phyloP scores from a whole-genome alignment of 164 flowering plant genomes.

The Aristolochia contorta region DNA sequence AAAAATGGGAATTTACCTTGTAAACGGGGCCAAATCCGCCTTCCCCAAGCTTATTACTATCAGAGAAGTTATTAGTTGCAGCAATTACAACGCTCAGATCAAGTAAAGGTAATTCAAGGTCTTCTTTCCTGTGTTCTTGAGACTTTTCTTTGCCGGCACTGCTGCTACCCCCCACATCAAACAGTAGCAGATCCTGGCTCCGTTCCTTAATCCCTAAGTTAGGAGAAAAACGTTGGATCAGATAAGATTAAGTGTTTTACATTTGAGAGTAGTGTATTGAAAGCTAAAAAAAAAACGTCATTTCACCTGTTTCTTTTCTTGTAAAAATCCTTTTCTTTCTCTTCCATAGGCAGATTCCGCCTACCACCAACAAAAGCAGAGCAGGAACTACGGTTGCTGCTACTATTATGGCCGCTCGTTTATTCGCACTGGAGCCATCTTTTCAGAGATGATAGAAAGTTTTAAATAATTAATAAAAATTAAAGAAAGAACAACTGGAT shows the following conservation, averaged over 20 bases:
- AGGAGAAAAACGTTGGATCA: not conserved
- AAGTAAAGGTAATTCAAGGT: constrained; percentile 10
- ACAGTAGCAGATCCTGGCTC: constrained; percentile 1
- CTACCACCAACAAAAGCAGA: not conserved
- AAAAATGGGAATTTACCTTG: constrained; percentile 19
- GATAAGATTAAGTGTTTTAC: not conserved
- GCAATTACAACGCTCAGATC: constrained; percentile 6
- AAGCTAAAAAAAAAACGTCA: not conserved
- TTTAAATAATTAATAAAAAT: constrained; percentile 10
- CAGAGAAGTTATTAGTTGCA: constrained; percentile 20
- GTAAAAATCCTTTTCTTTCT: not conserved
- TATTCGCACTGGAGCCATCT: constrained; percentile 12
- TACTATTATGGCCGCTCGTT: not conserved
- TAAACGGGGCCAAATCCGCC: constrained; percentile 40
- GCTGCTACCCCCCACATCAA: not conserved
- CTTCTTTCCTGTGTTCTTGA: constrained; percentile 4
- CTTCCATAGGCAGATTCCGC: not conserved
- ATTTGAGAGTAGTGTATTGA: not conserved
- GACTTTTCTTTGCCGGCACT: not conserved
- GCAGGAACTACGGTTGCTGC: not conserved
- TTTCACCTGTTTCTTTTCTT: not conserved
- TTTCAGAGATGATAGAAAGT: constrained; percentile 4
- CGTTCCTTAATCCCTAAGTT: not conserved
- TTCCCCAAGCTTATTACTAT: constrained; percentile 19
- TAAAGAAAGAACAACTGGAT: constrained; percentile 12